phyloP scores from a whole-genome alignment of 2,329 filamentous ascomycete genomes.

The Coniochaeta sp. region DNA sequence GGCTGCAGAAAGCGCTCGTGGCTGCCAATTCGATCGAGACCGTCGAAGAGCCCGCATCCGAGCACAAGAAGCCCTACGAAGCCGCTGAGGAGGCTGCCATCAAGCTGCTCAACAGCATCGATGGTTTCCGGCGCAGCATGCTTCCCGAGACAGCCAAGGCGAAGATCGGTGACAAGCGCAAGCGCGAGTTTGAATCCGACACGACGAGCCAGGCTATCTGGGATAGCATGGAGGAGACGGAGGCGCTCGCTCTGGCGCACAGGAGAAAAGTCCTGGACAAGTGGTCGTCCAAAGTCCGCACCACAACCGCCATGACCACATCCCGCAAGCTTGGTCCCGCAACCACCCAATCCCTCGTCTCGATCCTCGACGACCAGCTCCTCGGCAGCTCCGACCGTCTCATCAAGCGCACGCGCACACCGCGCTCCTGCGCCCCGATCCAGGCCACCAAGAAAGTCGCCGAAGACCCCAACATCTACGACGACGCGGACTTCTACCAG shows the following conservation, averaged over 20 bases:
- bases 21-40: slow-evolving; percentile 66
- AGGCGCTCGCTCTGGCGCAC: slow-evolving; percentile 49
- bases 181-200: slow-evolving; percentile 42
- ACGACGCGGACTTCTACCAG: slow-evolving; percentile 94
- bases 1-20: slow-evolving; percentile 83
- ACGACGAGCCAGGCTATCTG: slow-evolving; percentile 62
- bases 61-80: slow-evolving; percentile 49
- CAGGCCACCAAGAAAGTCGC: slow-evolving; percentile 52
- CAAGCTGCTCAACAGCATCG: slow-evolving; percentile 75
- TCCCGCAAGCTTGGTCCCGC: slow-evolving; percentile 46
- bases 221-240: slow-evolving; percentile 60
- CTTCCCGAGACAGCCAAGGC: slow-evolving; percentile 33
- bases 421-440: slow-evolving; percentile 68
- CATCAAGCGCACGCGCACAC: slow-evolving; percentile 59
- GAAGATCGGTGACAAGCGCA: slow-evolving; percentile 53
- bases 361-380: slow-evolving; percentile 62
- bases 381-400: slow-evolving; percentile 53
- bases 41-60: slow-evolving; percentile 26
- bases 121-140: slow-evolving; percentile 58
- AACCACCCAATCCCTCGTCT: slow-evolving; percentile 54
- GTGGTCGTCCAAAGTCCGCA: slow-evolving; percentile 77
- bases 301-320: slow-evolving; percentile 46
- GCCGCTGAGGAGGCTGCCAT: slow-evolving; percentile 82
- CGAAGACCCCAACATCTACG: slow-evolving; percentile 64
- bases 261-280: slow-evolving; percentile 74